These are phyloP conservation scores for Postia placenta DNA, from an alignment of 768 basidiomycete species.

Conservation along the genomic window DNA sequence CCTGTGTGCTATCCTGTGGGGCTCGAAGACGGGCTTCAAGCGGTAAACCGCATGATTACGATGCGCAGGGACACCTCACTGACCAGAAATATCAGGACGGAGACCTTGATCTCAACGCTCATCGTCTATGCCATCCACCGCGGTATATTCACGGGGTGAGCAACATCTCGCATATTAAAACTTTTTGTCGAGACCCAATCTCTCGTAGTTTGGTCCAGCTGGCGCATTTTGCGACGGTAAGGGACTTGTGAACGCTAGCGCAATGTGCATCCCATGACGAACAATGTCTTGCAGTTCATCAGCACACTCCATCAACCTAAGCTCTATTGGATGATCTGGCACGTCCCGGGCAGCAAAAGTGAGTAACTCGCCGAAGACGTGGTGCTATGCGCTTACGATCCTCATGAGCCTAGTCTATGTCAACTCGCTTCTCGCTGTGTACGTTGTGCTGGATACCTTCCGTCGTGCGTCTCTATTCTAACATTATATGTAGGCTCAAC, in stretches of 20 bases:
- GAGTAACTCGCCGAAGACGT: not conserved
- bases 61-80: not conserved
- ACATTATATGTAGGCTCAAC: not conserved
- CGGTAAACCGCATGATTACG: not conserved
- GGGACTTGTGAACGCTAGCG: too few relatives aligned
- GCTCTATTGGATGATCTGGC: constrained; percentile 1
- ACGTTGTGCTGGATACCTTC: not conserved
- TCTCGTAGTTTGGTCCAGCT: not conserved
- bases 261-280: too few relatives aligned
- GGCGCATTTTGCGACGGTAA: constrained; percentile 1
- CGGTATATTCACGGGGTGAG: constrained; percentile 1
- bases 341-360: constrained; percentile 1
- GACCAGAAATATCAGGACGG: not conserved
- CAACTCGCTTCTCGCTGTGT: constrained; percentile 4
- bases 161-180: not conserved
- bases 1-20: not conserved
- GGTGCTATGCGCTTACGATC: not conserved
- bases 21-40: not conserved
- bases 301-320: not conserved
- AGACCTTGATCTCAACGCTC: not conserved
- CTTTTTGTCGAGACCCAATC: not conserved
- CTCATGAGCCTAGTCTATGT: constrained; percentile 1
- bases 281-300: not conserved
- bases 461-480: not conserved
- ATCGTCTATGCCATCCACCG: constrained; percentile 1